These are phyloP conservation scores for Leishmania braziliensis DNA, from an alignment of 208 protist species.

Conservation along the genomic window DNA sequence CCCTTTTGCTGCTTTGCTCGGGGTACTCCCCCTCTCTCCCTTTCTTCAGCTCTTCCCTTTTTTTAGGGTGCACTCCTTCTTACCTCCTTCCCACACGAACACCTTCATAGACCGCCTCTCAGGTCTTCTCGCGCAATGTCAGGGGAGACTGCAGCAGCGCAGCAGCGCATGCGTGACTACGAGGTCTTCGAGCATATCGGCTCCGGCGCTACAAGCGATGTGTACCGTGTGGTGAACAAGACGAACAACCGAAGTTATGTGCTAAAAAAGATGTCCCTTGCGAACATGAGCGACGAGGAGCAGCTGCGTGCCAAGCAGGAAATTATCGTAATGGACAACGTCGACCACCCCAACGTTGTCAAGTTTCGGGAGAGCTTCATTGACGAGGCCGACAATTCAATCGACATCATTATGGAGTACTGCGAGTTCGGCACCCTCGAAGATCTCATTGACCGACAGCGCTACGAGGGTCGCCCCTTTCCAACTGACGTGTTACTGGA, in stretches of 20 bases:
- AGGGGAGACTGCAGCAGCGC: constrained; percentile 17
- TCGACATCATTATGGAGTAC: constrained; percentile 93
- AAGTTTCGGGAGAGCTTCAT: constrained; percentile 88
- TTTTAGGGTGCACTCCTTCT: too few species aligned
- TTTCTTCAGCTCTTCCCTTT: background rate
- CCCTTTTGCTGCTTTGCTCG: background rate
- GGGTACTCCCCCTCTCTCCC: background rate
- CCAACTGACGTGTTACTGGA: constrained; percentile 76
- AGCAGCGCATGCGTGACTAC: constrained; percentile 55
- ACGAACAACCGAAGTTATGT: constrained; percentile 66
- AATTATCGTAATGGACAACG: constrained; percentile 88
- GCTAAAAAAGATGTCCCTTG: constrained; percentile 84
- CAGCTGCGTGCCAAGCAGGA: constrained; percentile 76
- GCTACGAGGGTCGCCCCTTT: constrained; percentile 62
- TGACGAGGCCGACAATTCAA: constrained; percentile 43
- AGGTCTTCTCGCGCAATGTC: constrained; percentile 1
- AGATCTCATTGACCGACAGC: constrained; percentile 85
- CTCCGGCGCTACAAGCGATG: constrained; percentile 68
- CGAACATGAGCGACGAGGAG: constrained; percentile 74
- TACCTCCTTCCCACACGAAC: background rate
- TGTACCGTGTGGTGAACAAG: constrained; percentile 68
- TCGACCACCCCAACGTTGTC: constrained; percentile 91
- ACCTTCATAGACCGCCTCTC: background rate
- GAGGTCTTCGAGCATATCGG: constrained; percentile 70
- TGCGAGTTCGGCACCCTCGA: constrained; percentile 85